These are phyloP conservation scores for Syzygium oleosum DNA, from an alignment of 345 rosid species.

Conservation along the genomic window DNA sequence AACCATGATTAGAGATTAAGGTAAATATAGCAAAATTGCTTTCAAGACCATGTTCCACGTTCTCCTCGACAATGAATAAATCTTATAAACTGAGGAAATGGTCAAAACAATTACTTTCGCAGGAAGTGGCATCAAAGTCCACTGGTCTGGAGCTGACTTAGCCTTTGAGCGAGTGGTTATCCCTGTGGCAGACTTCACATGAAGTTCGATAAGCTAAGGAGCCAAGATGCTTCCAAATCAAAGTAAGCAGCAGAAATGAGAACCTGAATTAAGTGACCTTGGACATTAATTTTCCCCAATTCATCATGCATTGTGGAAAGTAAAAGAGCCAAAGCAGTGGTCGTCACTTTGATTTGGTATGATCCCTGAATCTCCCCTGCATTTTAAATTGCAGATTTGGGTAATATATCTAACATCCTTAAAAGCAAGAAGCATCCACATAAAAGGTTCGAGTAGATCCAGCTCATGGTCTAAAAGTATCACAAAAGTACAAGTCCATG, in stretches of 20 bases:
- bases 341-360: slow-evolving; percentile 81
- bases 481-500: background rate
- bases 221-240: slow-evolving; percentile 1
- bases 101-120: slow-evolving; percentile 42
- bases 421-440: background rate
- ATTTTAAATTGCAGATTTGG: background rate
- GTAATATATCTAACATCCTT: background rate
- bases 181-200: slow-evolving; percentile 50
- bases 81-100: background rate
- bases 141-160: slow-evolving; percentile 75
- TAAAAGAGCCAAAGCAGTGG: slow-evolving; percentile 71
- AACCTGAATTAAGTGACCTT: slow-evolving; percentile 68
- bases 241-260: background rate
- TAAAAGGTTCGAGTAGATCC: background rate
- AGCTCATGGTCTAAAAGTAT: background rate
- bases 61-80: background rate
- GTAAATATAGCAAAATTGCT: background rate
- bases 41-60: background rate
- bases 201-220: background rate
- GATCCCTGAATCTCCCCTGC: slow-evolving; percentile 86
- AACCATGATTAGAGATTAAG: background rate
- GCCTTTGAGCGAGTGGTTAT: slow-evolving; percentile 90
- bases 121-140: slow-evolving; percentile 75
- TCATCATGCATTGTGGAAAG: slow-evolving; percentile 71
- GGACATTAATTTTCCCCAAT: slow-evolving; percentile 65